Conservation (phyloP, 768 basidiomycete genomes). For the Gloeopeniophorella convolvens region DNA sequence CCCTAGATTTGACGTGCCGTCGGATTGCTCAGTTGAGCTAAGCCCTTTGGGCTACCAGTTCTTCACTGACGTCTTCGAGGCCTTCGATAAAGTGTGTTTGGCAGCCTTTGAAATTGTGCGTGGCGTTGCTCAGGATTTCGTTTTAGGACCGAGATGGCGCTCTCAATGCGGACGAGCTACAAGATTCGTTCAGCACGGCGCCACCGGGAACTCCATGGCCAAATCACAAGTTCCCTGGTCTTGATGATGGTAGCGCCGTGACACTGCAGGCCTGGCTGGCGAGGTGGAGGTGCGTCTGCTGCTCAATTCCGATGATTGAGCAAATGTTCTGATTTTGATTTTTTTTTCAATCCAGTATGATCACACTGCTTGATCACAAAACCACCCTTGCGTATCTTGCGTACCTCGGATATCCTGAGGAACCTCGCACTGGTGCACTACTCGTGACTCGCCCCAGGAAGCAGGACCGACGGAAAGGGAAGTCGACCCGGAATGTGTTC, state of each 20-base stretch:
- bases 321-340: background rate
- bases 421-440: constrained; percentile 75
- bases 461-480: constrained; percentile 78
- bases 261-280: constrained; percentile 98
- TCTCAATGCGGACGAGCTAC: constrained; percentile 72
- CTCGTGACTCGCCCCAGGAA: constrained; percentile 81
- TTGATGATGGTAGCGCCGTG: constrained; percentile 81
- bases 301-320: too few species aligned
- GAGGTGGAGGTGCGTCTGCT: constrained; percentile 79
- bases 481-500: constrained; percentile 87
- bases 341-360: constrained; percentile 59
- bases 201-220: constrained; percentile 93
- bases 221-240: constrained; percentile 84
- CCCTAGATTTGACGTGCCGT: constrained; percentile 82
- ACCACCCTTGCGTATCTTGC: constrained; percentile 92
- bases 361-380: constrained; percentile 89
- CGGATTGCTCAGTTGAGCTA: constrained; percentile 92
- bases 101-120: background rate
- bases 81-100: constrained; percentile 80
- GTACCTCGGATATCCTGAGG: constrained; percentile 84
- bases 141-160: constrained; percentile 91
- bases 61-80: constrained; percentile 94
- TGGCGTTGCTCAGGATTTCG: background rate
- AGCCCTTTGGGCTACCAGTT: constrained; percentile 94
- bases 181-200: constrained; percentile 87